These are phyloP conservation scores for Suhomyces coccinellae DNA, from an alignment of 1,139 yeast species.

Conservation along the genomic window DNA sequence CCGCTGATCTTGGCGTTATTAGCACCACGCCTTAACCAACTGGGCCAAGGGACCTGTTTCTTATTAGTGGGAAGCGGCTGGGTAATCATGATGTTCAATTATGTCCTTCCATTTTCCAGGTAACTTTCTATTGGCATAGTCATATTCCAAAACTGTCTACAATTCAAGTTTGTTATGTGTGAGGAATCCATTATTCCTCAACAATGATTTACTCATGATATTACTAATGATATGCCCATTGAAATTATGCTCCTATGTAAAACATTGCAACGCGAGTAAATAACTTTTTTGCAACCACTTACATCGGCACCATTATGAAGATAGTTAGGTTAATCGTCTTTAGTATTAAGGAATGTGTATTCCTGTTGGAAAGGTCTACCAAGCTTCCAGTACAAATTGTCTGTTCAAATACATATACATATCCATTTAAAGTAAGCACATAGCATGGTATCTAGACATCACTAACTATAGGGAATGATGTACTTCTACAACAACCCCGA, in stretches of 20 bases:
- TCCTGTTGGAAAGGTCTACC: background rate
- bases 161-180: no score
- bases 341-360: background rate
- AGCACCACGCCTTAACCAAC: constrained; percentile 42
- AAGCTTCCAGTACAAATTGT: constrained; percentile 18
- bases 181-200: no score
- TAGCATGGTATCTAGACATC: background rate
- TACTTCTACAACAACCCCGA: constrained; percentile 47
- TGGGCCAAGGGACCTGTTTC: constrained; percentile 35
- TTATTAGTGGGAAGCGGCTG: background rate
- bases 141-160: no score
- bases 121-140: no score
- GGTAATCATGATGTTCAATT: background rate
- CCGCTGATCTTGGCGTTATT: constrained; percentile 44
- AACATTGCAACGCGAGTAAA: no score
- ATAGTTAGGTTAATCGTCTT: background rate
- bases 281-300: background rate
- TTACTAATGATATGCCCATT: no score
- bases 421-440: constrained; percentile 29
- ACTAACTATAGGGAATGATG: constrained; percentile 38
- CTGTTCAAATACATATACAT: constrained; percentile 25
- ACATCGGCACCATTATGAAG: background rate
- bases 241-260: no score
- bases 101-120: no score
- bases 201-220: no score